A percentile compares a stretch with the other conserved stretches of the same genome.
phyloP scores from a whole-genome alignment of 805 yeast species.

The Ogataea pignaliae region DNA sequence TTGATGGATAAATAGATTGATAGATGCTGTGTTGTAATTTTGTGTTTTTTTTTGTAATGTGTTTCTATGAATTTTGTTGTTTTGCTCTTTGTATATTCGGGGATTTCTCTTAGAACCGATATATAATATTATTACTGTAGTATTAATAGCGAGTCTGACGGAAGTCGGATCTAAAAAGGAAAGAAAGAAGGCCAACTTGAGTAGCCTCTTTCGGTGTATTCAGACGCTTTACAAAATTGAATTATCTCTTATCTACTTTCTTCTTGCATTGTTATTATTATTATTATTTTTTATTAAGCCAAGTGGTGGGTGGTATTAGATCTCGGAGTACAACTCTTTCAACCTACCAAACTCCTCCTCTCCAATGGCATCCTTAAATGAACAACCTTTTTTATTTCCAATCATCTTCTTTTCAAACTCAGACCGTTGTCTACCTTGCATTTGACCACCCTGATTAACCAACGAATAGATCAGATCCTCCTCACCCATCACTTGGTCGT shows the following conservation, averaged over 20 bases:
- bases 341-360: slow-evolving; percentile 38
- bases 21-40: neutral
- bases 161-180: too few species aligned
- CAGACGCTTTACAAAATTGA: too few species aligned
- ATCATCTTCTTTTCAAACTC: slow-evolving; percentile 55
- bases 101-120: too few species aligned
- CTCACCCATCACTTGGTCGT: slow-evolving; percentile 43
- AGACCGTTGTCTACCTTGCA: slow-evolving; percentile 43
- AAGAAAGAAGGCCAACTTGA: too few species aligned
- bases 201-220: neutral
- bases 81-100: too few species aligned
- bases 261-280: too few species aligned
- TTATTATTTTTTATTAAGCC: neutral
- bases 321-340: slow-evolving; percentile 35
- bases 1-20: neutral
- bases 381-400: slow-evolving; percentile 33
- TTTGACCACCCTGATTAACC: slow-evolving; percentile 45
- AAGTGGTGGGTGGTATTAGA: slow-evolving; percentile 7
- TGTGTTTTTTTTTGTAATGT: neutral
- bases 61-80: too few species aligned
- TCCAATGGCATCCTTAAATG: slow-evolving; percentile 43
- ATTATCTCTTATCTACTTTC: too few species aligned
- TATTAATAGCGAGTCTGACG: too few species aligned
- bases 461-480: slow-evolving; percentile 62
- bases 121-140: too few species aligned